These are phyloP conservation scores for Gynochthodes officinalis DNA, from an alignment of 257 asterid species.

Conservation along the genomic window DNA sequence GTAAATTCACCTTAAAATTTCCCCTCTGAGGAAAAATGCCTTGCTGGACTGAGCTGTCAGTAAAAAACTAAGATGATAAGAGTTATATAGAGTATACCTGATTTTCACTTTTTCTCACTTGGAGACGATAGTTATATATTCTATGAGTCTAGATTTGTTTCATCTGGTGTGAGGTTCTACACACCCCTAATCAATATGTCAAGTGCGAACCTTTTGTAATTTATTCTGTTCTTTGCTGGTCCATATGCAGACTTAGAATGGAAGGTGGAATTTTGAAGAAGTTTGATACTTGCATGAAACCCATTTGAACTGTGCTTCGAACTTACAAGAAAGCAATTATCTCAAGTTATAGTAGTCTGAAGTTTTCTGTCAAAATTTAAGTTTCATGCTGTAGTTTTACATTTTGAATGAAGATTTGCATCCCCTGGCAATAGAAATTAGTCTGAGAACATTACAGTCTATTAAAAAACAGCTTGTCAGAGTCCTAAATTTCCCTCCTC, in stretches of 20 bases:
- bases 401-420: neutral
- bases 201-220: neutral
- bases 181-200: neutral
- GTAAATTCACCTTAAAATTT: neutral
- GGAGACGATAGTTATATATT: neutral
- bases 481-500: neutral
- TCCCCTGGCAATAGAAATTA: neutral
- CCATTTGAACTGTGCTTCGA: neutral
- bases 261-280: neutral
- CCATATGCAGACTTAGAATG: too few relatives aligned
- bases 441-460: neutral
- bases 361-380: neutral
- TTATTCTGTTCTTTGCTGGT: neutral
- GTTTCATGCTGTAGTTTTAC: too few relatives aligned
- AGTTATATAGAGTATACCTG: neutral
- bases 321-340: neutral
- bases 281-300: neutral
- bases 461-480: neutral
- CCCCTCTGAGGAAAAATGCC: neutral
- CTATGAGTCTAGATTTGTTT: neutral
- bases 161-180: neutral
- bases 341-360: neutral
- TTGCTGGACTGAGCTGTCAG: neutral
- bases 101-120: too few relatives aligned
- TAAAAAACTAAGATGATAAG: neutral